phyloP scores from a whole-genome alignment of 768 basidiomycete species.

The Kwoniella europaea region DNA sequence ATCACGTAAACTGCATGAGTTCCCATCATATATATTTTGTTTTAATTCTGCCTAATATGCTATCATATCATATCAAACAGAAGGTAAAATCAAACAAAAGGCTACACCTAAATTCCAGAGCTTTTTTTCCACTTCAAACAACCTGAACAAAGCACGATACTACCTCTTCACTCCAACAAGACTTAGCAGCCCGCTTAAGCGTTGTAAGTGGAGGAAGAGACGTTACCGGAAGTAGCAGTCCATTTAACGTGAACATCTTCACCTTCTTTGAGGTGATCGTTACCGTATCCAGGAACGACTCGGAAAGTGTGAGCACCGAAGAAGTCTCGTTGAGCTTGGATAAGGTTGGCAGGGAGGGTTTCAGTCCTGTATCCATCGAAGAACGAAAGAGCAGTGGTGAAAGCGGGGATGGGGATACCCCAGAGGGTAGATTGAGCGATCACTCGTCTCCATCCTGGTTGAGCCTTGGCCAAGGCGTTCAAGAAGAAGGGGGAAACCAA shows the following conservation, averaged over 20 bases:
- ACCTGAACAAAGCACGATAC: background rate
- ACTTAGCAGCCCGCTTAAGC: conserved; percentile 59
- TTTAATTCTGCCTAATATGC: background rate
- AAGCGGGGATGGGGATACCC: conserved; percentile 97
- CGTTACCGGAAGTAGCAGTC: conserved; percentile 96
- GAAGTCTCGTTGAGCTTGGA: conserved; percentile 98
- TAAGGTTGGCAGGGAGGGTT: conserved; percentile 86
- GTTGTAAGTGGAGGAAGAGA: conserved; percentile 80
- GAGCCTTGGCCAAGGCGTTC: conserved; percentile 83
- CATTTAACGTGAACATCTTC: conserved; percentile 97
- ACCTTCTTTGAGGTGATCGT: conserved; percentile 74
- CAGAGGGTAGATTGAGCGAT: conserved; percentile 94
- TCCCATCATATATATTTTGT: background rate
- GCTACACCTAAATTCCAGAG: conserved; percentile 8
- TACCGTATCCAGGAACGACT: conserved; percentile 89
- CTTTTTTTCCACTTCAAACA: background rate
- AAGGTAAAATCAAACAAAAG: background rate
- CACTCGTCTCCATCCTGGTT: conserved; percentile 97
- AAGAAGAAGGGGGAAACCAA: conserved; percentile 97
- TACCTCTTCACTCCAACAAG: background rate
- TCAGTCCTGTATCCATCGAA: conserved; percentile 99
- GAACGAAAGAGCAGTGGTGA: conserved; percentile 92
- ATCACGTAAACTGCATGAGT: background rate
- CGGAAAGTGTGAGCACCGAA: conserved; percentile 99
- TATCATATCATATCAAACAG: background rate